Percentiles rank a stretch among this genome's conserved stretches.
These are phyloP conservation scores for Verticillium albo-atrum DNA, from an alignment of 2,329 filamentous ascomycete genomes.

Conservation along the genomic window DNA sequence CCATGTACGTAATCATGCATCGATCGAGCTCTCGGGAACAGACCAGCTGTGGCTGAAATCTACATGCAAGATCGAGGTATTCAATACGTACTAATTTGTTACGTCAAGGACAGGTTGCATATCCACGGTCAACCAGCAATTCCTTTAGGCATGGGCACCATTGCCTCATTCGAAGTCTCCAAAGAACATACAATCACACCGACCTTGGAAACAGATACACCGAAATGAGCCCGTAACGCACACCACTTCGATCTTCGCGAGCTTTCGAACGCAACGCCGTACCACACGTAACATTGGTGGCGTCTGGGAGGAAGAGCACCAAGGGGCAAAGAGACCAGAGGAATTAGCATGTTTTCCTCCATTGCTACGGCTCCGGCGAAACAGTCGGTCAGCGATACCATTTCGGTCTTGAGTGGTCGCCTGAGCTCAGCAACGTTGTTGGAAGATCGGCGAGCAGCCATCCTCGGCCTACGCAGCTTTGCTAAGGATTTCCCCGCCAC, in stretches of 20 bases:
- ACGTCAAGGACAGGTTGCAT: not conserved
- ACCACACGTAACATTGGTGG: not conserved
- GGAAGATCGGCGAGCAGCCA: conserved; percentile 90
- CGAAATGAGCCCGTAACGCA: not conserved
- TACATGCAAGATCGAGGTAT: not conserved
- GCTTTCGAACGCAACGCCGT: not conserved
- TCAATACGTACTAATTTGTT: not conserved
- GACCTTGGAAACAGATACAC: not conserved
- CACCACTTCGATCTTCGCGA: not conserved
- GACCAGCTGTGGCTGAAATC: too few species aligned
- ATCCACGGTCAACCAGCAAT: not conserved
- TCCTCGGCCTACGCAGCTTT: conserved; percentile 89
- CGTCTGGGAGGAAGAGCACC: not conserved
- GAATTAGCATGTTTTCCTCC: conserved; percentile 53
- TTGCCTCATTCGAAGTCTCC: not conserved
- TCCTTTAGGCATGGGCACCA: not conserved
- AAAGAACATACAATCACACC: not conserved
- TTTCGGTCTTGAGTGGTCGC: conserved; percentile 81
- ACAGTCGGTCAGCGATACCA: conserved; percentile 94
- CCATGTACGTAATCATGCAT: too few species aligned
- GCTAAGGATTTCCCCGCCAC: conserved; percentile 95
- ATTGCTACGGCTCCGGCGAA: conserved; percentile 76
- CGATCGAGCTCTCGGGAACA: too few species aligned
- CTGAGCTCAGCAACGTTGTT: conserved; percentile 85
- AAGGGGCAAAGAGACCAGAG: not conserved